phyloP scores from a whole-genome alignment of 2,329 filamentous ascomycete species.

The Microcyclospora tardicrescens region DNA sequence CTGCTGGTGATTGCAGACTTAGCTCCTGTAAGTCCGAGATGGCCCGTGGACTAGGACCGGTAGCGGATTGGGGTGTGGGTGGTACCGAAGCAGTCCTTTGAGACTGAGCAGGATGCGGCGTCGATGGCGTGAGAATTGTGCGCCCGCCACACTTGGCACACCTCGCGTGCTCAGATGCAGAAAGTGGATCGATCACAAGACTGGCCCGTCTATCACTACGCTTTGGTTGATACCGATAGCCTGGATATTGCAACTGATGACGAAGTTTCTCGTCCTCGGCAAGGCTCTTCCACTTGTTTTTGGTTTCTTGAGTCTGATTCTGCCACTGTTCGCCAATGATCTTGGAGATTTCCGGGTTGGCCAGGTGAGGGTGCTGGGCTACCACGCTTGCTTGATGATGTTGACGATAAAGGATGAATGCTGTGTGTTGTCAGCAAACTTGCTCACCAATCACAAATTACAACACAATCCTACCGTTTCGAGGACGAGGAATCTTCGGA shows the following conservation, averaged over 20 bases:
- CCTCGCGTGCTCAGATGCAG: slow-evolving; percentile 31
- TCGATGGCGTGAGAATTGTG: slow-evolving; percentile 49
- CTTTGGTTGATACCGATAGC: slow-evolving; percentile 86
- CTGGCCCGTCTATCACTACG: slow-evolving; percentile 33
- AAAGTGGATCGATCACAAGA: slow-evolving; percentile 18
- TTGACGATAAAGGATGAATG: slow-evolving; percentile 95
- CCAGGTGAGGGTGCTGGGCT: slow-evolving; percentile 69
- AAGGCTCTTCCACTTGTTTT: slow-evolving; percentile 75
- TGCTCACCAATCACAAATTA: slow-evolving; percentile 31
- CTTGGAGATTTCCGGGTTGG: slow-evolving; percentile 94
- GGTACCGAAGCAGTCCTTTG: slow-evolving; percentile 18
- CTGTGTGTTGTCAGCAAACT: slow-evolving; percentile 39
- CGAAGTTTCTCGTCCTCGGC: slow-evolving; percentile 88
- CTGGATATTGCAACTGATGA: slow-evolving; percentile 80
- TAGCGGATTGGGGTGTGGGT: slow-evolving; percentile 17
- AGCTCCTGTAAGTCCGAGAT: slow-evolving; percentile 24
- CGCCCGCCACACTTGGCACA: slow-evolving; percentile 62
- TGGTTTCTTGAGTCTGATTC: slow-evolving; percentile 57
- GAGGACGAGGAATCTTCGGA: slow-evolving; percentile 56
- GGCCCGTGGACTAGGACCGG: slow-evolving; percentile 24
- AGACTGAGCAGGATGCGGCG: slow-evolving; percentile 30
- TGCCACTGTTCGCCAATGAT: slow-evolving; percentile 93
- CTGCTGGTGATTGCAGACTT: slow-evolving; percentile 22
- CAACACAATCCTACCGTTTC: slow-evolving; percentile 47
- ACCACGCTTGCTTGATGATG: slow-evolving; percentile 77